These are phyloP conservation scores for Tricholoma furcatifolium DNA, from an alignment of 768 basidiomycete species.

Conservation along the genomic window DNA sequence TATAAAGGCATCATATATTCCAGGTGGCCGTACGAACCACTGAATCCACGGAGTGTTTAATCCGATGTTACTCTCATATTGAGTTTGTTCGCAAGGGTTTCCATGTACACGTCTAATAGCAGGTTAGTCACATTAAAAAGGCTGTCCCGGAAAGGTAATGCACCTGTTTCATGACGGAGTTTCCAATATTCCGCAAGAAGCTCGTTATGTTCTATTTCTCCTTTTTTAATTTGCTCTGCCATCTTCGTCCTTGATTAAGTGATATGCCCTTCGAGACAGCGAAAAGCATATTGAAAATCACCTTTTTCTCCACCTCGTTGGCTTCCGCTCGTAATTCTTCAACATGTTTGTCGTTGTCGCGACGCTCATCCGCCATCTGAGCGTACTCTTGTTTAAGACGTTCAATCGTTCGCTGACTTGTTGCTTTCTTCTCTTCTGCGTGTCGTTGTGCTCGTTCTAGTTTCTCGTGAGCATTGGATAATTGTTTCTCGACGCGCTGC, in stretches of 20 bases:
- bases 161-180: constrained; percentile 75
- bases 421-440: constrained; percentile 74
- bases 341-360: constrained; percentile 76
- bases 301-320: constrained; percentile 66
- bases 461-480: constrained; percentile 80
- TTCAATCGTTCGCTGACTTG: constrained; percentile 74
- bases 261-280: background rate
- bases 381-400: constrained; percentile 77
- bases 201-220: constrained; percentile 77
- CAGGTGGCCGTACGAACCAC: background rate
- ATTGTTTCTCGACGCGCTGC: constrained; percentile 80
- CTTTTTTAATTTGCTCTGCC: constrained; percentile 69
- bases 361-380: constrained; percentile 71
- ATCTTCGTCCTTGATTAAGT: constrained; percentile 45
- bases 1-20: background rate
- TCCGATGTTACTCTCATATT: constrained; percentile 46
- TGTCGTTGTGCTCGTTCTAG: constrained; percentile 76
- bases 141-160: constrained; percentile 8
- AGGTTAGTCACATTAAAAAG: constrained; percentile 4
- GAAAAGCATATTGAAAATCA: constrained; percentile 20
- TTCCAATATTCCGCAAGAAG: constrained; percentile 84
- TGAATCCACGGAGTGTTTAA: constrained; percentile 11
- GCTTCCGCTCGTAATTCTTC: constrained; percentile 76
- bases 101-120: constrained; percentile 77
- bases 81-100: constrained; percentile 78